Evolutionary conservation across 176 grass and related monocot species (phyloP).

Genomic region (Triticum monococcum): DNA sequence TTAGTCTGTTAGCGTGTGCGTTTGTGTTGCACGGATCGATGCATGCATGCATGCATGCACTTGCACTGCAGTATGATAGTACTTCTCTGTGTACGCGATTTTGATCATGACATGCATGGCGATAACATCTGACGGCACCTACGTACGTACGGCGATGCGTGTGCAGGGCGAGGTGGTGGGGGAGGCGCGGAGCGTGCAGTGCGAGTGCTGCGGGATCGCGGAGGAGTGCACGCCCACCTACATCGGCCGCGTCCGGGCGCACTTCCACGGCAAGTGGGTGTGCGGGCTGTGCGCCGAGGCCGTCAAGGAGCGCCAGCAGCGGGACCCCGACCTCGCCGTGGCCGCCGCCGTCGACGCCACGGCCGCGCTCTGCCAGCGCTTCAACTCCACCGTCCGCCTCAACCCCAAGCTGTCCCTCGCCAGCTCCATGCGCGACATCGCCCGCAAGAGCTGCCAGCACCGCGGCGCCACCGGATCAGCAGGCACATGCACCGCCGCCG

Average conservation of each 20-base stretch:
- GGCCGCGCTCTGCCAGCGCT: slow-evolving; percentile 56
- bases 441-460: slow-evolving; percentile 61
- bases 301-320: slow-evolving; percentile 67
- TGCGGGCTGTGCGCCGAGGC: slow-evolving; percentile 87
- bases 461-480: slow-evolving; percentile 30
- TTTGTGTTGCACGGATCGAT: no score
- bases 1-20: no score
- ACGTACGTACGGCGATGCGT: not conserved
- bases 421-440: slow-evolving; percentile 85
- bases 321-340: slow-evolving; percentile 39
- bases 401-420: slow-evolving; percentile 85
- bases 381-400: slow-evolving; percentile 74
- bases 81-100: no score
- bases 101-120: not conserved
- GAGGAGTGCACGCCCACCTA: slow-evolving; percentile 89
- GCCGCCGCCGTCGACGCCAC: slow-evolving; percentile 57
- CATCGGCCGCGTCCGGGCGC: slow-evolving; percentile 66
- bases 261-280: slow-evolving; percentile 80
- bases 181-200: slow-evolving; percentile 57
- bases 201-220: slow-evolving; percentile 87
- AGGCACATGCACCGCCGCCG: not conserved
- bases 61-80: no score
- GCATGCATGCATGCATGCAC: not conserved
- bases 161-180: not conserved
- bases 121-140: not conserved